A percentile compares a stretch with the other conserved stretches of the same genome.
These are phyloP conservation scores for Metschnikowia gelsemii DNA, from an alignment of 805 yeast genomes.

Conservation along the genomic window DNA sequence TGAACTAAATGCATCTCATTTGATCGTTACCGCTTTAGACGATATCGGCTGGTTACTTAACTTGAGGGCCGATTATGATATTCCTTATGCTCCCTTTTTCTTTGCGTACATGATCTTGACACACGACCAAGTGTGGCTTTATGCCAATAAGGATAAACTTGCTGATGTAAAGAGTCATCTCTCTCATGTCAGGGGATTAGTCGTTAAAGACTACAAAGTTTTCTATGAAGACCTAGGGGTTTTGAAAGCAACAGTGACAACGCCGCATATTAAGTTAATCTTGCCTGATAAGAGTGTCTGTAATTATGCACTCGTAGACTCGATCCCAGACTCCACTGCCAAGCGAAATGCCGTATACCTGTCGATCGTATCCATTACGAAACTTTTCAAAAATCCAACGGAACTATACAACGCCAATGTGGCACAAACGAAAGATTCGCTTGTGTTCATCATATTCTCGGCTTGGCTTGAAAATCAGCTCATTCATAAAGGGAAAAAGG, in stretches of 20 bases:
- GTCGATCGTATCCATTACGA: constrained; percentile 48
- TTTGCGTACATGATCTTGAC: constrained; percentile 56
- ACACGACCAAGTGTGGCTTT: constrained; percentile 44
- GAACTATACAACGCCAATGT: constrained; percentile 70
- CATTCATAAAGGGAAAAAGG: constrained; percentile 35
- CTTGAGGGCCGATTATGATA: constrained; percentile 72
- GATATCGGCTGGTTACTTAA: constrained; percentile 92
- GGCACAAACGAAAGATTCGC: constrained; percentile 84
- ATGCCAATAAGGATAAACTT: constrained; percentile 50
- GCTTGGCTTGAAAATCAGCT: constrained; percentile 76
- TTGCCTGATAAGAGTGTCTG: constrained; percentile 33
- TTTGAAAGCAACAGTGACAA: constrained; percentile 23
- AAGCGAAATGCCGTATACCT: constrained; percentile 26
- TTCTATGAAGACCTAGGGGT: constrained; percentile 57
- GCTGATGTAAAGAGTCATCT: constrained; percentile 32
- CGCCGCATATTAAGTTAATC: constrained; percentile 24
- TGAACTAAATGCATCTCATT: constrained; percentile 25
- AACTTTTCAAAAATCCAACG: constrained; percentile 69
- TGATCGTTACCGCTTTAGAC: constrained; percentile 73
- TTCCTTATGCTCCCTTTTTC: constrained; percentile 84
- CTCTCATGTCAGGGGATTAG: constrained; percentile 26
- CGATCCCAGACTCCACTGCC: constrained; percentile 32
- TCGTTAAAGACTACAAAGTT: constrained; percentile 50
- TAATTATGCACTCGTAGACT: constrained; percentile 31
- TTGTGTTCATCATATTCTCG: constrained; percentile 68